phyloP scores from a whole-genome alignment of 2,329 filamentous ascomycete genomes.

The Colletotrichum somersetense region DNA sequence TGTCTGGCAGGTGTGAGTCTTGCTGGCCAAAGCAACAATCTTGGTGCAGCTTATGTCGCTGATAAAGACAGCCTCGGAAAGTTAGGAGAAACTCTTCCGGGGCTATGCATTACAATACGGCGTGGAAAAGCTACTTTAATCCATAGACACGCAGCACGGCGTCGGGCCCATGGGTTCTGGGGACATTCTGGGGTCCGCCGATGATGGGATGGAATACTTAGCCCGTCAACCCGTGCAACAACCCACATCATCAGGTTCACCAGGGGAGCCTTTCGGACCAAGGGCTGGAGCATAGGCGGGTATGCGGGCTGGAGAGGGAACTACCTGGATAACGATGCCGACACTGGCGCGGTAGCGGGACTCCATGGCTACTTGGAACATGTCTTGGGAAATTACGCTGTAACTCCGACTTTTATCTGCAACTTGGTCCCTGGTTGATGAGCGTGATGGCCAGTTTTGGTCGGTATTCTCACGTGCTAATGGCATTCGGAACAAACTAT shows the following conservation, averaged over 20 bases:
- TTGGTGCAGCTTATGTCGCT: not conserved
- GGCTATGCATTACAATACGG: not conserved
- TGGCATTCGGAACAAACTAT: not conserved
- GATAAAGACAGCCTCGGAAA: not conserved
- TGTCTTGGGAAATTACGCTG: not conserved
- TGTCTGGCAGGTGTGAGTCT: not conserved
- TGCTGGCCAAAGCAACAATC: not conserved
- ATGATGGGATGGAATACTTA: constrained; percentile 10
- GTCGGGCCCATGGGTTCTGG: not conserved
- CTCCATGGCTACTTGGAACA: too few relatives aligned
- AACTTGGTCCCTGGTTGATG: not conserved
- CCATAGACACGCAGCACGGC: not conserved
- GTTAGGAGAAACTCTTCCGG: constrained; percentile 31
- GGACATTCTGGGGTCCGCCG: not conserved
- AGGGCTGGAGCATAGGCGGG: not conserved
- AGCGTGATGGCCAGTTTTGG: not conserved
- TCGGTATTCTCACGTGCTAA: not conserved
- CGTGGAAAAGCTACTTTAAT: constrained; percentile 1
- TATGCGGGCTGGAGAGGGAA: not conserved
- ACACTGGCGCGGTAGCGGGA: not conserved
- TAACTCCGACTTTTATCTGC: not conserved
- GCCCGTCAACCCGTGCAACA: not conserved
- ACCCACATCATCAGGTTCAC: not conserved
- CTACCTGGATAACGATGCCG: not conserved
- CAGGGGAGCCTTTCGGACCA: not conserved